phyloP scores from a whole-genome alignment of 2,329 filamentous ascomycete species.

The Neofusicoccum sp. region DNA sequence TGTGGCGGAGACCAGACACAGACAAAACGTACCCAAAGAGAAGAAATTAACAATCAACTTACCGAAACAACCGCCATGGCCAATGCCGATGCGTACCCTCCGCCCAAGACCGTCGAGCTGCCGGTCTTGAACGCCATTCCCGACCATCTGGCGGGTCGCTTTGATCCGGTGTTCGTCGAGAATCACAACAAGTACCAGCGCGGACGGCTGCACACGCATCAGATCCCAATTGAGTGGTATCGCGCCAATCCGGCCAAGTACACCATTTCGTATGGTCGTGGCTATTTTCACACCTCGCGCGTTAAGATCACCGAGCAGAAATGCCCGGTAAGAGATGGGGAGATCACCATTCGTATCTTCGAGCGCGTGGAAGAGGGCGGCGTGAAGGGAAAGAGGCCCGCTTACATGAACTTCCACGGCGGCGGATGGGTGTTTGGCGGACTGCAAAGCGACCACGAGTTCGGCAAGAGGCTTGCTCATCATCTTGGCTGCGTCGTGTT shows the following conservation, averaged over 20 bases:
- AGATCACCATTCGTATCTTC: conserved; percentile 14
- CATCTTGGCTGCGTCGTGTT: conserved; percentile 25
- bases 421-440: conserved; percentile 40
- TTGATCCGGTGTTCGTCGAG: conserved; percentile 15
- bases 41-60: background rate
- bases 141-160: background rate
- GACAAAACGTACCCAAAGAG: no score
- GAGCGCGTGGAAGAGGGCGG: background rate
- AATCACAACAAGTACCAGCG: conserved; percentile 12
- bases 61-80: background rate
- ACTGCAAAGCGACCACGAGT: conserved; percentile 37
- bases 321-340: conserved; percentile 11
- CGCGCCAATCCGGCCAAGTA: conserved; percentile 14
- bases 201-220: conserved; percentile 15
- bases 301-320: conserved; percentile 11
- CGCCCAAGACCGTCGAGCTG: background rate
- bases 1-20: no score
- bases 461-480: conserved; percentile 28
- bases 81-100: conserved; percentile 3
- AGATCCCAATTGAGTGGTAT: conserved; percentile 14
- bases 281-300: conserved; percentile 1
- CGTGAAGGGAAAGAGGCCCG: background rate
- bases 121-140: conserved; percentile 16
- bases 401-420: conserved; percentile 34
- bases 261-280: conserved; percentile 12